phyloP scores from a whole-genome alignment of 257 asterid species.

The Linaria vulgaris region DNA sequence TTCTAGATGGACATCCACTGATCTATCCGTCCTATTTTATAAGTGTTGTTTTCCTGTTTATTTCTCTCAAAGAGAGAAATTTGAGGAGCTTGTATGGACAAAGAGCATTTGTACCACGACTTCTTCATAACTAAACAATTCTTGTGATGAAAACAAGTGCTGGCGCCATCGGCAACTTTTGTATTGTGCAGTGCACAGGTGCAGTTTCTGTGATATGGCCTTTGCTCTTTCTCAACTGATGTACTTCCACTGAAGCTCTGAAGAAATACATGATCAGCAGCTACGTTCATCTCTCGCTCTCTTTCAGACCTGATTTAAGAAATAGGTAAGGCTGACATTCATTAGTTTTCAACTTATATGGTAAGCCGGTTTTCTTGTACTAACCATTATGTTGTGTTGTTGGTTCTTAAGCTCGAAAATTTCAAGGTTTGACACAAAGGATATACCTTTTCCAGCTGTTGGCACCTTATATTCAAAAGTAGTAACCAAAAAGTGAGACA shows the following conservation, averaged over 20 bases:
- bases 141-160: slow-evolving; percentile 27
- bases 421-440: slow-evolving; percentile 17
- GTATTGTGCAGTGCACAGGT: slow-evolving; percentile 40
- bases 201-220: slow-evolving; percentile 49
- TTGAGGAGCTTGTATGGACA: slow-evolving; percentile 23
- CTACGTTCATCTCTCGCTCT: slow-evolving; percentile 33
- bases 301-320: background rate
- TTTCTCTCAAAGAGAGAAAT: slow-evolving; percentile 15
- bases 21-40: slow-evolving; percentile 31
- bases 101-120: slow-evolving; percentile 28
- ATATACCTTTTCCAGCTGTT: background rate
- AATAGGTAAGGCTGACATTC: background rate
- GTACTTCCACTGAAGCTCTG: slow-evolving; percentile 32
- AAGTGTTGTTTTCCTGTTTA: slow-evolving; percentile 13
- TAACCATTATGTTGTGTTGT: background rate
- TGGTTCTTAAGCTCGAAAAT: background rate
- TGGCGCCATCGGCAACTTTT: background rate
- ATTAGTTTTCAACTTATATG: background rate
- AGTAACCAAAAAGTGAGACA: slow-evolving; percentile 10
- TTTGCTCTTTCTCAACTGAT: slow-evolving; percentile 33
- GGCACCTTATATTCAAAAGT: slow-evolving; percentile 8
- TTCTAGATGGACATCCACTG: slow-evolving; percentile 35
- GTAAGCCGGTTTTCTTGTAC: background rate
- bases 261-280: slow-evolving; percentile 37
- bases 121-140: slow-evolving; percentile 22